Percentiles rank a stretch among this genome's conserved stretches.
phyloP scores from a whole-genome alignment of 1,284 basidiomycete genomes.

The Marasmius sp. region DNA sequence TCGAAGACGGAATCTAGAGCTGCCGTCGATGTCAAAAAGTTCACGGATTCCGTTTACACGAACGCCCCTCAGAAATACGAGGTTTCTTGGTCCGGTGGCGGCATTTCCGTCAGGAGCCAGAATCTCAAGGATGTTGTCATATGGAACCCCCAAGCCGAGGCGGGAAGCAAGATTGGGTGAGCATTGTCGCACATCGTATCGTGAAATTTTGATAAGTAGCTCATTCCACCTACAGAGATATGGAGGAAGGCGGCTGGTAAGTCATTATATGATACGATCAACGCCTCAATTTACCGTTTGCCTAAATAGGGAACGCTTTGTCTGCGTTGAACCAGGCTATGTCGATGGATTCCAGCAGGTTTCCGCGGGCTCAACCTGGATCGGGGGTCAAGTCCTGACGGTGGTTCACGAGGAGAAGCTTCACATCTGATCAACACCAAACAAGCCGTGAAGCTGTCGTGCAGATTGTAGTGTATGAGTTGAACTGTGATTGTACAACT shows the following conservation, averaged over 20 bases:
- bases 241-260: slow-evolving; percentile 86
- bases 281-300: slow-evolving; percentile 4
- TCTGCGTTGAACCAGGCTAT: slow-evolving; percentile 87
- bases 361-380: slow-evolving; percentile 66
- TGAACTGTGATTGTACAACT: too few relatives aligned
- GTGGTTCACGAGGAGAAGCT: slow-evolving; percentile 28
- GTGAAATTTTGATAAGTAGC: neutral
- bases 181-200: neutral
- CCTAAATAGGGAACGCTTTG: slow-evolving; percentile 65
- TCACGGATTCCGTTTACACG: slow-evolving; percentile 78
- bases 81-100: slow-evolving; percentile 59
- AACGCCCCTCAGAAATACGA: slow-evolving; percentile 56
- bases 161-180: slow-evolving; percentile 61
- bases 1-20: slow-evolving; percentile 63
- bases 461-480: too few relatives aligned
- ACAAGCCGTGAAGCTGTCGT: too few relatives aligned
- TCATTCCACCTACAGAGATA: slow-evolving; percentile 46
- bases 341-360: slow-evolving; percentile 68
- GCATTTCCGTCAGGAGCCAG: slow-evolving; percentile 54
- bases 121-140: slow-evolving; percentile 79
- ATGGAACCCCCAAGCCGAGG: slow-evolving; percentile 81
- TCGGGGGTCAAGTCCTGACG: slow-evolving; percentile 69
- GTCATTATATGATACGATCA: slow-evolving; percentile 19
- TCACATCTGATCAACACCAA: slow-evolving; percentile 1
- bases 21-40: slow-evolving; percentile 60